phyloP scores from a whole-genome alignment of 495 filamentous ascomycete genomes.

The Chlorociboria aeruginascens region DNA sequence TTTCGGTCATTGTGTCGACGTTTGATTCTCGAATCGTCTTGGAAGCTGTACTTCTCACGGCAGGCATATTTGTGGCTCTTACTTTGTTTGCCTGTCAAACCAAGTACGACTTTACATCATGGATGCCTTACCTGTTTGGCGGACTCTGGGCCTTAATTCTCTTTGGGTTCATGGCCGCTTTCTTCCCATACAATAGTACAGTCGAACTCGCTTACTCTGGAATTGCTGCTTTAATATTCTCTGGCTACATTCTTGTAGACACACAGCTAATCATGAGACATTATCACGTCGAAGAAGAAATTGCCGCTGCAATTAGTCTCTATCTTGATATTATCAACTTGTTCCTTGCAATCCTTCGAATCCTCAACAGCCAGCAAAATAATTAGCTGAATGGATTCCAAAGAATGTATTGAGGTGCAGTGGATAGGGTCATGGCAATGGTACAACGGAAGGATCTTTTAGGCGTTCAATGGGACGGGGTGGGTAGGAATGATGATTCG shows the following conservation, averaged over 20 bases:
- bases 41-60: slow-evolving; percentile 80
- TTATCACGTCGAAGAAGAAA: slow-evolving; percentile 98
- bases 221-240: slow-evolving; percentile 75
- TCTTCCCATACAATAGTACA: slow-evolving; percentile 69
- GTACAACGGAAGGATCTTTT: neutral
- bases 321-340: slow-evolving; percentile 96
- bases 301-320: slow-evolving; percentile 86
- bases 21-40: slow-evolving; percentile 73
- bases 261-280: slow-evolving; percentile 91
- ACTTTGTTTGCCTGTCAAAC: slow-evolving; percentile 95
- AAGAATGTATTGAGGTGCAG: neutral
- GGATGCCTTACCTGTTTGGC: slow-evolving; percentile 93
- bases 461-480: neutral
- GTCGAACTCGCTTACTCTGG: slow-evolving; percentile 77
- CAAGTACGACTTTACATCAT: slow-evolving; percentile 94
- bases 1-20: slow-evolving; percentile 83
- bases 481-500: neutral
- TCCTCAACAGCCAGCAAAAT: slow-evolving; percentile 78
- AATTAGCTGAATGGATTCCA: slow-evolving; percentile 38
- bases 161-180: slow-evolving; percentile 80
- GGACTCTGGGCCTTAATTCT: slow-evolving; percentile 80
- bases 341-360: slow-evolving; percentile 84
- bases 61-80: slow-evolving; percentile 85
- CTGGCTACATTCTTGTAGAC: slow-evolving; percentile 87
- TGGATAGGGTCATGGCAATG: neutral